Evolutionary conservation across 371 early-diverging fungal genomes (phyloP).

Genomic region (Mucor lusitanicus): DNA sequence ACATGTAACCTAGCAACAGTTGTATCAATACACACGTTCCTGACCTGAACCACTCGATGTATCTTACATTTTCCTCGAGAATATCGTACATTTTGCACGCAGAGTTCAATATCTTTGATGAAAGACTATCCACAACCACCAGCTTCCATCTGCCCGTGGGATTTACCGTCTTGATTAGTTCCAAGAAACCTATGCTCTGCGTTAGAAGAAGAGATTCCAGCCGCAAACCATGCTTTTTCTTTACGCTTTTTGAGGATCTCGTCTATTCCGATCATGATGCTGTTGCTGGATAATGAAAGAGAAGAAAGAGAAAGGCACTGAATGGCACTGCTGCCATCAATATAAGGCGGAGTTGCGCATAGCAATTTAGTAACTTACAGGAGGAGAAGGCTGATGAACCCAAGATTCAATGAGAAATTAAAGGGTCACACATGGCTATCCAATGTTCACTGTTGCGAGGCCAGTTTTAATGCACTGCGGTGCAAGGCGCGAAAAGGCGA

Average conservation of each 20-base stretch:
- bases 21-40: slow-evolving; percentile 1
- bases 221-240: neutral
- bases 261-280: slow-evolving; percentile 45
- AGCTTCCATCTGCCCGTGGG: slow-evolving; percentile 84
- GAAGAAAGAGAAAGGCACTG: neutral
- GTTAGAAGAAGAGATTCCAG: neutral
- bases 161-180: slow-evolving; percentile 68
- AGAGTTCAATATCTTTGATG: slow-evolving; percentile 83
- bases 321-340: neutral
- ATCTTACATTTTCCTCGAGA: slow-evolving; percentile 91
- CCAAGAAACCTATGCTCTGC: slow-evolving; percentile 61
- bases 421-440: neutral
- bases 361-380: neutral
- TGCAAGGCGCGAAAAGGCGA: neutral
- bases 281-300: neutral
- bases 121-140: slow-evolving; percentile 85
- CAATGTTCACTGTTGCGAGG: neutral
- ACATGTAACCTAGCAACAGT: slow-evolving; percentile 34
- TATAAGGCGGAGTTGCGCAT: neutral
- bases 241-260: slow-evolving; percentile 43
- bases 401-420: neutral
- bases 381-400: neutral
- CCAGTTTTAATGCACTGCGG: neutral
- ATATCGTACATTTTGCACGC: slow-evolving; percentile 93
- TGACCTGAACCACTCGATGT: neutral